Evolutionary conservation across 768 basidiomycete species (phyloP), one percentile per base, ranked within the genome.

Genomic region (Termitomyces bulborhizus): DNA sequence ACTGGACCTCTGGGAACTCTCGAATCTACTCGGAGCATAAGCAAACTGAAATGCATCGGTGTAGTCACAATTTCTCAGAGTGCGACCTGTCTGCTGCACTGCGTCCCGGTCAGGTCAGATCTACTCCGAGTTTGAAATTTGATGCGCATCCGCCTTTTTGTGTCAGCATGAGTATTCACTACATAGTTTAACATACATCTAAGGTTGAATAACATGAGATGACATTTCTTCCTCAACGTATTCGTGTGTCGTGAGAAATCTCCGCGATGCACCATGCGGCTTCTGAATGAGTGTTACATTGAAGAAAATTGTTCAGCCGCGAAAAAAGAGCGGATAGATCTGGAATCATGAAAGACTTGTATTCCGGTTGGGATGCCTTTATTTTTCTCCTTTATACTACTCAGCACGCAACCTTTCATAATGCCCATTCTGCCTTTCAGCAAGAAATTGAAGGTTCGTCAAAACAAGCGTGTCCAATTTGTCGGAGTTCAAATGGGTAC

Each of bases 401-500:
- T 39, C 34, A 26, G 13, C 18, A 36, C 44, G 13, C 26, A 36
- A 37, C 50, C 51, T 56, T 39, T n/a, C 13, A 36, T 37, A 45
- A 56, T 56, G 50, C 26, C 37, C 31, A 27, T 34, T 26, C 37
- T 40, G 21, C 26, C 11, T 51, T 56, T 56, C 34, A 37, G 48
- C 29, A 44, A 29, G 40, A 45, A 56, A 36, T 3, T n/a, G 15
- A 42, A 52, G 56, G 56, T 57, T 49, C 40, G 57, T 57, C 52
- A 12, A 40, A 49, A 32, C 42, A 37, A 53, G 32, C 49, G 43
- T 32, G 53, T 52, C 7, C 18, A 21, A 46, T 34, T 51, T 52
- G 56, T 60, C 59, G 59, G 59, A 60, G 59, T 60, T 60, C 53
- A 54, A 60, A 60, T 57, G 53, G 27, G 34, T 29, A 51, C 53